Evolutionary conservation across 192 early-diverging fungal genomes (phyloP).

Genomic region (Radiomyces spectabilis): DNA sequence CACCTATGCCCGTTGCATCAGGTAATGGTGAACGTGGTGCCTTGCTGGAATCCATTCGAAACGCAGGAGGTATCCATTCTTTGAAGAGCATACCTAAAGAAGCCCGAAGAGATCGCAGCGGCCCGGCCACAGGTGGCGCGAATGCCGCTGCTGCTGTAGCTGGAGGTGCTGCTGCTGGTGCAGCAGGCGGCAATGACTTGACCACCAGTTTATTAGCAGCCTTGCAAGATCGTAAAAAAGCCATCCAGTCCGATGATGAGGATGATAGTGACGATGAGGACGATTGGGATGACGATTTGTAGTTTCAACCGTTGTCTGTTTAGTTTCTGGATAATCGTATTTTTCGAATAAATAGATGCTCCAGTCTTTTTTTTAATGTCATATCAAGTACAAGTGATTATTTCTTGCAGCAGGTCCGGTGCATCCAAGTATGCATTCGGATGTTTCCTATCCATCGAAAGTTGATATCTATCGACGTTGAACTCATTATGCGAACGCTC

Average conservation of each 20-base stretch:
- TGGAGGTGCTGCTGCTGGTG: not conserved
- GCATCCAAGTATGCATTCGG: no score
- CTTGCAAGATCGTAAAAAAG: conserved; percentile 1
- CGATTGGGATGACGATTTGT: conserved; percentile 3
- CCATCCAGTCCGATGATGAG: not conserved
- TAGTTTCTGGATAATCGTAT: no score
- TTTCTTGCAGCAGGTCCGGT: no score
- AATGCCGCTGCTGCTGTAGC: not conserved
- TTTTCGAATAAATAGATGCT: no score
- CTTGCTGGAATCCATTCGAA: conserved; percentile 41
- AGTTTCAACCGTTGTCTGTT: no score
- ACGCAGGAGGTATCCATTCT: conserved; percentile 34
- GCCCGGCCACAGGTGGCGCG: not conserved
- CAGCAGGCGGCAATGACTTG: conserved; percentile 3
- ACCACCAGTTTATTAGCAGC: not conserved
- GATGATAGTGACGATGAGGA: conserved; percentile 2
- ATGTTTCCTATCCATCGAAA: no score
- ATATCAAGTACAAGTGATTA: no score
- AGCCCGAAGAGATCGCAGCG: conserved; percentile 2
- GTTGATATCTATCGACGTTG: no score
- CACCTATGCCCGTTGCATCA: no score
- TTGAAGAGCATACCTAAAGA: conserved; percentile 15
- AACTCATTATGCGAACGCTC: no score
- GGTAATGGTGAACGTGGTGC: conserved; percentile 25
- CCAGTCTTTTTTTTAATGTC: no score